Evolutionary conservation across 202 grass and related monocot species (phyloP).

Genomic region (Digitaria exilis): DNA sequence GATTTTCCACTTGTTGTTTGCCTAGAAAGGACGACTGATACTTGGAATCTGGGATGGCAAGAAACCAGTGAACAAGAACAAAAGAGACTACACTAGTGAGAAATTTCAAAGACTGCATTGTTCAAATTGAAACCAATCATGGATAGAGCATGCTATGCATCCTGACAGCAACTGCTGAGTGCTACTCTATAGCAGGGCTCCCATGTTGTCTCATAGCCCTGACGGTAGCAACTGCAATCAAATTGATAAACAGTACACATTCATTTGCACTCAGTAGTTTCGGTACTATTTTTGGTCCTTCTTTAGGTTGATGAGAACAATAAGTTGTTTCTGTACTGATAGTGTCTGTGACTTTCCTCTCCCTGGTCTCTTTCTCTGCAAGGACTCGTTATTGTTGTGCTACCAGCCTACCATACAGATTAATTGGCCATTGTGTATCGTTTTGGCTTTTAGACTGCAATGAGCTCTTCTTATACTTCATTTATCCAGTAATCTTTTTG

Average conservation of each 20-base stretch:
- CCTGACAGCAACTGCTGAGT: constrained; percentile 26
- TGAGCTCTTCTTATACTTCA: background rate
- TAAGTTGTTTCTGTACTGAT: constrained; percentile 4
- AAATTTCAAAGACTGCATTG: background rate
- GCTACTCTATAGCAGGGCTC: constrained; percentile 33
- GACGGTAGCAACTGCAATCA: background rate
- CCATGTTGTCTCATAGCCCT: background rate
- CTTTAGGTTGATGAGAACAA: background rate
- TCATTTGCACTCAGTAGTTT: constrained; percentile 37
- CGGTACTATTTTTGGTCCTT: constrained; percentile 10
- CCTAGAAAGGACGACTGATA: constrained; percentile 1
- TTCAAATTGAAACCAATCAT: constrained; percentile 18
- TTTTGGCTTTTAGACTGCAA: background rate
- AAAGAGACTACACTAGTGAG: background rate
- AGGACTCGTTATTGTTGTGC: background rate
- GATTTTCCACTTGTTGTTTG: constrained; percentile 30
- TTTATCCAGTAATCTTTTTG: background rate
- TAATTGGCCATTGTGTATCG: background rate
- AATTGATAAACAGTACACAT: constrained; percentile 35
- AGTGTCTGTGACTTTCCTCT: background rate
- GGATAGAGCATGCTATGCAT: constrained; percentile 21
- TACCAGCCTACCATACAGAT: background rate
- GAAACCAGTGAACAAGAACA: background rate
- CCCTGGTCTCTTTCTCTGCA: background rate
- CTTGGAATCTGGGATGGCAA: constrained; percentile 21